Evolutionary conservation across 345 rosid genomes (phyloP), one percentile per base, ranked within the genome.

Genomic region (Lumnitzera littorea): DNA sequence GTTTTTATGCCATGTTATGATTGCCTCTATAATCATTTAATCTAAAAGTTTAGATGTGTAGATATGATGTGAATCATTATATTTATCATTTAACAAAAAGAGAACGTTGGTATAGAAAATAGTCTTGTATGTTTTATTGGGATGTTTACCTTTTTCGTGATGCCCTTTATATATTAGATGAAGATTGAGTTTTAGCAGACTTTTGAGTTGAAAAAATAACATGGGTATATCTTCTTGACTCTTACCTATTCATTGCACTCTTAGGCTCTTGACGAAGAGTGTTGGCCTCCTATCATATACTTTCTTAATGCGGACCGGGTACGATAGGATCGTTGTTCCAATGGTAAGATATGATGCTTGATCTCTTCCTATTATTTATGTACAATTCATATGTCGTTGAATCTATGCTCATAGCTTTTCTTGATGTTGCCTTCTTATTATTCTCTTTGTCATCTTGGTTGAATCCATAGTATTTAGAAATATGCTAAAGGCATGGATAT

Each of bases 281-380:
- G 78, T 87, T 29, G 97, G 97, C 64, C 91, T 89, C 51, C 85
- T 92, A 23, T 92, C 98, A 57, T 92, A 87, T 70, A 84, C 98
- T 55, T 92, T 84, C 79, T 76, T 92, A 77, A 74, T 81, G 25
- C 80, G 36, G 56, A 81, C 86, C 15, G 91, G 96, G 57, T 78
- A 81, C 67, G 87, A 92, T 72, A 84, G 95, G 76, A 89, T 92
- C 60, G 84, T 92, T 46, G 98, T 92, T 58, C 98, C 98, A 57
- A 87, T 92, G 92, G 96, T 92, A 66, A 80, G 86, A 78, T 67
- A 66, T 55, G 23, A 58, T 61, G n/a, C 50, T 51, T 51, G 36
- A 11, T 56, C 17, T 55, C 46, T 48, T 49, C 58, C 14, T 14
- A 13, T 50, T 31, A 36, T 9, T 1, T 36, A 4, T 36, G 43